Evolutionary conservation across 768 basidiomycete genomes (phyloP).

Genomic region (Phylloporus arenicola): DNA sequence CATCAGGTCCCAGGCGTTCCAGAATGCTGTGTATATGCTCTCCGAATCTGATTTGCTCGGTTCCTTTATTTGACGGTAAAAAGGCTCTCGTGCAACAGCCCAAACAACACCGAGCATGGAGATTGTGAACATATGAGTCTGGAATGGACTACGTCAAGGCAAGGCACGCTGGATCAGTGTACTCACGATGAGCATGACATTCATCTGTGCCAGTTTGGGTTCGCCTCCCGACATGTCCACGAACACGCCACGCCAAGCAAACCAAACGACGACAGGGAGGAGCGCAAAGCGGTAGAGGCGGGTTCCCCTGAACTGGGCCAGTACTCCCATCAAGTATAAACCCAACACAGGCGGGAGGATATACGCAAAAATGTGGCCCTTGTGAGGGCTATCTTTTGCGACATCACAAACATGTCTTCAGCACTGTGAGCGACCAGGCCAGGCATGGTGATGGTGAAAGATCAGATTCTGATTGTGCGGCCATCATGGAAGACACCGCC

Average conservation of each 20-base stretch:
- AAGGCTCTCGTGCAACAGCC: conserved; percentile 14
- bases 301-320: conserved; percentile 44
- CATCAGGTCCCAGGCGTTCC: conserved; percentile 25
- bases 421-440: neutral
- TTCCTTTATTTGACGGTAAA: conserved; percentile 4
- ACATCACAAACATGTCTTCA: neutral
- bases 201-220: conserved; percentile 5
- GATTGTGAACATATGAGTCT: conserved; percentile 13
- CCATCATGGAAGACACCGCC: neutral
- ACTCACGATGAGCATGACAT: conserved; percentile 18
- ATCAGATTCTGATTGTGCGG: conserved; percentile 2
- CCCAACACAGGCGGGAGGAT: conserved; percentile 39
- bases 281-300: conserved; percentile 40
- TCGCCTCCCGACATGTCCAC: conserved; percentile 23
- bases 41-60: neutral
- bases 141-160: neutral
- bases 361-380: conserved; percentile 27
- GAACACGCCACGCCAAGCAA: conserved; percentile 35
- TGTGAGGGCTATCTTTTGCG: conserved; percentile 9
- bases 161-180: neutral
- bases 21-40: conserved; percentile 10
- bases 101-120: conserved; percentile 14
- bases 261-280: conserved; percentile 43
- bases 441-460: neutral
- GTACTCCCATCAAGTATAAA: conserved; percentile 47